These are phyloP conservation scores for Ceratocystis colombiana DNA, from an alignment of 2,329 filamentous ascomycete genomes.

Conservation along the genomic window DNA sequence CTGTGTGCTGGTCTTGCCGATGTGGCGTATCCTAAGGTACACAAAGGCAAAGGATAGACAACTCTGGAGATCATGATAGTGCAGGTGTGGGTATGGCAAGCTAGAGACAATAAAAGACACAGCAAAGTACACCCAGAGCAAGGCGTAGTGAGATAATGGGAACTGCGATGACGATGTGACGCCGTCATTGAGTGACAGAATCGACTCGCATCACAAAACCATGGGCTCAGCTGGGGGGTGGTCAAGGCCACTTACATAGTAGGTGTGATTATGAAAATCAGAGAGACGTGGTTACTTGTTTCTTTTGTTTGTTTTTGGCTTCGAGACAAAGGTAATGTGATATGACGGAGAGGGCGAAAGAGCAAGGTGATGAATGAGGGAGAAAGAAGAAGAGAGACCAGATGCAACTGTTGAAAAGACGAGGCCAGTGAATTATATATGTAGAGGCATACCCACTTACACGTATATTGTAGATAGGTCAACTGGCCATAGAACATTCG, in stretches of 20 bases:
- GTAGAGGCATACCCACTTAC: not conserved
- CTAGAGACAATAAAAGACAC: slow-evolving; percentile 8
- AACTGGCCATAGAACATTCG: not conserved
- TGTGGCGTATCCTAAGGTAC: slow-evolving; percentile 2
- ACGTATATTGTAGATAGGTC: not conserved
- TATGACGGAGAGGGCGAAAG: not conserved
- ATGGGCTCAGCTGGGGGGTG: not conserved
- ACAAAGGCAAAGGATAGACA: not conserved
- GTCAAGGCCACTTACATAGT: slow-evolving; percentile 6
- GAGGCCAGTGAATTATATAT: not conserved
- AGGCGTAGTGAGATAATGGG: not conserved
- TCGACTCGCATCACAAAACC: not conserved
- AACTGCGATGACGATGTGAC: not conserved
- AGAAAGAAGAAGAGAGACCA: not conserved
- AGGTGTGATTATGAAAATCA: not conserved
- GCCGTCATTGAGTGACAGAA: slow-evolving; percentile 7
- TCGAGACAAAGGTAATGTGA: not conserved
- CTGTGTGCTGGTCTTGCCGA: slow-evolving; percentile 10
- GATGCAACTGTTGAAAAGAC: not conserved
- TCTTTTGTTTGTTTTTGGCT: not conserved
- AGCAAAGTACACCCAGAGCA: not conserved
- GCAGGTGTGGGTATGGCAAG: slow-evolving; percentile 13
- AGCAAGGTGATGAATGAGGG: not conserved
- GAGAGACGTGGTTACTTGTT: not conserved
- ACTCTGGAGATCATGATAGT: slow-evolving; percentile 6